Percentiles rank a stretch among this genome's conserved stretches.
These are phyloP conservation scores for Globisporangium abappressorium DNA, from an alignment of 352 stramenopile genomes.

Conservation along the genomic window DNA sequence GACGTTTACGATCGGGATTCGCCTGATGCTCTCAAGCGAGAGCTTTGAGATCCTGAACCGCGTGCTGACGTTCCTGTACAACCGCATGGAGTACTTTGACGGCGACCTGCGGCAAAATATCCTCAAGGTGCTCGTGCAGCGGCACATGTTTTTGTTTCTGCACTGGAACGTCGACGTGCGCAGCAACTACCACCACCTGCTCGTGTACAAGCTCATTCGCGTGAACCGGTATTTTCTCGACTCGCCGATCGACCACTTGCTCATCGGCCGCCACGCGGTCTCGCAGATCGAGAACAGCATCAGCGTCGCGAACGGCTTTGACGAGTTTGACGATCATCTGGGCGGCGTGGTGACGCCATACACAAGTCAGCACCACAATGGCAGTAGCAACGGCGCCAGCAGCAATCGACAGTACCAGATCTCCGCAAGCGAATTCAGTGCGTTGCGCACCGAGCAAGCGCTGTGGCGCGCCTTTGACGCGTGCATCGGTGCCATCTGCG, in stretches of 20 bases:
- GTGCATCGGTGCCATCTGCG: slow-evolving; percentile 56
- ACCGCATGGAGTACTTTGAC: slow-evolving; percentile 69
- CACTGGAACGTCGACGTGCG: slow-evolving; percentile 78
- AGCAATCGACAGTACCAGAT: slow-evolving; percentile 20
- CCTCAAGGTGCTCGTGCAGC: slow-evolving; percentile 67
- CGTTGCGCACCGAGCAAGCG: slow-evolving; percentile 56
- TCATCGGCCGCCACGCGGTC: slow-evolving; percentile 52
- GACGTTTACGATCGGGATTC: slow-evolving; percentile 53
- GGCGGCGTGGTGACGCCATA: slow-evolving; percentile 11
- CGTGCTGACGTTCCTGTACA: slow-evolving; percentile 68
- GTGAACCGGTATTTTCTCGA: slow-evolving; percentile 62
- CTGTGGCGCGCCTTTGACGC: slow-evolving; percentile 78
- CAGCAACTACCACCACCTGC: slow-evolving; percentile 68
- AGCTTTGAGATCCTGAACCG: slow-evolving; percentile 70
- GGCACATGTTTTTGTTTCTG: slow-evolving; percentile 74
- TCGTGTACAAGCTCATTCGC: slow-evolving; percentile 63
- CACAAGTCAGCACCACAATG: background rate
- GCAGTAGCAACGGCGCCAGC: slow-evolving; percentile 11
- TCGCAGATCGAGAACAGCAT: slow-evolving; percentile 32
- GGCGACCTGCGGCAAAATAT: slow-evolving; percentile 62
- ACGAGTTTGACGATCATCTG: slow-evolving; percentile 28
- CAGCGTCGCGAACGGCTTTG: slow-evolving; percentile 19
- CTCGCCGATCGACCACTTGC: slow-evolving; percentile 64
- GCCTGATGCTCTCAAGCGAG: slow-evolving; percentile 69
- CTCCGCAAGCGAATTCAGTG: slow-evolving; percentile 40